A percentile compares a stretch with the other conserved stretches of the same genome.
Conservation (phyloP, 495 filamentous ascomycete genomes). For the Neurospora sp. region DNA sequence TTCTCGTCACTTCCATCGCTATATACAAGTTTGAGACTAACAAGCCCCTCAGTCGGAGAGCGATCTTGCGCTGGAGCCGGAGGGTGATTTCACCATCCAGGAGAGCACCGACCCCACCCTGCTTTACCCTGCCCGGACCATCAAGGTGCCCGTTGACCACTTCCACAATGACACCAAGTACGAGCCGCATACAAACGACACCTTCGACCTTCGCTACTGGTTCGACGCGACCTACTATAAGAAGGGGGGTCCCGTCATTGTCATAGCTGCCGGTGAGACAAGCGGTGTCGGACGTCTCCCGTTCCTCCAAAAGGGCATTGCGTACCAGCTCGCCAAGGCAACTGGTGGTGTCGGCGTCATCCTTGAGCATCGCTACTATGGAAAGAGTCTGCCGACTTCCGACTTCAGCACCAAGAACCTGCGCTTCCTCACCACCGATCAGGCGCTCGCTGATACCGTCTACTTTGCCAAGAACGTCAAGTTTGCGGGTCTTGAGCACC, state of each 20-base stretch:
- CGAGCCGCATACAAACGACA: constrained; percentile 52
- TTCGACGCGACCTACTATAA: constrained; percentile 58
- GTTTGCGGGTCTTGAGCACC: constrained; percentile 53
- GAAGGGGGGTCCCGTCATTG: constrained; percentile 61
- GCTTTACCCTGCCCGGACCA: constrained; percentile 35
- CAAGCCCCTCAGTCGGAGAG: neutral
- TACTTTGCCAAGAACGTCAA: constrained; percentile 61
- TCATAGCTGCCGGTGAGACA: constrained; percentile 59
- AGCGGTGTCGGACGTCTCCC: constrained; percentile 44
- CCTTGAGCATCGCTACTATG: constrained; percentile 69
- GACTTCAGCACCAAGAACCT: constrained; percentile 55
- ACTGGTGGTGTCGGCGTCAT: constrained; percentile 64
- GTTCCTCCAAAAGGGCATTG: constrained; percentile 61
- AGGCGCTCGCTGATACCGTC: constrained; percentile 59
- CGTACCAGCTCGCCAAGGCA: constrained; percentile 48
- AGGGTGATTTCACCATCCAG: neutral
- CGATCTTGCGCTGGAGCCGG: neutral
- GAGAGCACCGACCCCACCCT: constrained; percentile 4
- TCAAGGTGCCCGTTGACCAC: constrained; percentile 62
- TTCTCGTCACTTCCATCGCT: neutral
- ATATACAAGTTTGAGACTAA: neutral
- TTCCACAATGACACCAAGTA: constrained; percentile 63
- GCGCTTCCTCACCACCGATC: constrained; percentile 66
- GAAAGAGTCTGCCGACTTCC: constrained; percentile 45
- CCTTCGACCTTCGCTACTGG: constrained; percentile 60